Evolutionary conservation across 2,329 filamentous ascomycete species (phyloP).

Genomic region (Colletotrichum karsti): DNA sequence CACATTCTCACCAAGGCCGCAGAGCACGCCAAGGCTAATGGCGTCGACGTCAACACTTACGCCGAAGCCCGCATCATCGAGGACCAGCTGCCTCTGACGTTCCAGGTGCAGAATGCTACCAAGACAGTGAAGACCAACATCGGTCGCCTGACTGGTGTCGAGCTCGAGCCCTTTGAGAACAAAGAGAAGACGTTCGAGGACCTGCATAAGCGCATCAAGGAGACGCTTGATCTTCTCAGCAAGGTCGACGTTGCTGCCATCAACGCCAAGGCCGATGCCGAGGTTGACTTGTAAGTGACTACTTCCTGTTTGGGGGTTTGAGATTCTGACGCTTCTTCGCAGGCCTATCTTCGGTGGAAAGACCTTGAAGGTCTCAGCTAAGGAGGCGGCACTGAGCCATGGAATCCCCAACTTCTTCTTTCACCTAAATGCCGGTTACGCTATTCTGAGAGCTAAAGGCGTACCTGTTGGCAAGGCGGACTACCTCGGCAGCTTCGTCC

Average conservation of each 20-base stretch:
- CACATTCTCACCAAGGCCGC: slow-evolving; percentile 40
- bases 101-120: slow-evolving; percentile 43
- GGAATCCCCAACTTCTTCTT: slow-evolving; percentile 69
- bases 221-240: slow-evolving; percentile 39
- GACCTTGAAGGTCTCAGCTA: slow-evolving; percentile 28
- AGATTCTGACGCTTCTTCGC: neutral
- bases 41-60: slow-evolving; percentile 33
- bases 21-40: slow-evolving; percentile 36
- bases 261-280: slow-evolving; percentile 33
- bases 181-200: slow-evolving; percentile 42
- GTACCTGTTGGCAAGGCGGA: slow-evolving; percentile 67
- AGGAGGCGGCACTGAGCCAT: slow-evolving; percentile 52
- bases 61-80: slow-evolving; percentile 35
- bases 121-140: slow-evolving; percentile 39
- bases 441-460: slow-evolving; percentile 63
- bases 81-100: slow-evolving; percentile 45
- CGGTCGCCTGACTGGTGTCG: slow-evolving; percentile 35
- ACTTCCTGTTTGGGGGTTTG: neutral
- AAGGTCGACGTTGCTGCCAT: slow-evolving; percentile 35
- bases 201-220: slow-evolving; percentile 36
- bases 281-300: slow-evolving; percentile 36
- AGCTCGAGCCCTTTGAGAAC: slow-evolving; percentile 34
- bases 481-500: slow-evolving; percentile 46
- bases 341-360: slow-evolving; percentile 22
- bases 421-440: slow-evolving; percentile 65